These are phyloP conservation scores for Oryza coarctata DNA, from an alignment of 176 grass and related monocot genomes.

Conservation along the genomic window DNA sequence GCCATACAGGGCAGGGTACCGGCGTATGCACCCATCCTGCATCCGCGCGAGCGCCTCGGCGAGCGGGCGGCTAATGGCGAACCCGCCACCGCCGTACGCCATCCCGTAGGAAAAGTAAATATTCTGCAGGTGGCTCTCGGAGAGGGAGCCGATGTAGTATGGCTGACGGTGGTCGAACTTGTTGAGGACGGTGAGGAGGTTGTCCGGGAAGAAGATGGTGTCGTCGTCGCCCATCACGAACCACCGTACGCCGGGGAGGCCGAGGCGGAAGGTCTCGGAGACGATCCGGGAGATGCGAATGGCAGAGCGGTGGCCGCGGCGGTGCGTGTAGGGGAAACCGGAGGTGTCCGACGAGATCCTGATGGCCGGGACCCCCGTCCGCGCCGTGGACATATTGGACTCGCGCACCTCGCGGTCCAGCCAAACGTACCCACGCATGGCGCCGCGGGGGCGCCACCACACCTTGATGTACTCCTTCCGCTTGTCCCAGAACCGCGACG, in stretches of 20 bases:
- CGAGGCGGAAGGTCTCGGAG: slow-evolving; percentile 85
- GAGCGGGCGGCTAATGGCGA: slow-evolving; percentile 87
- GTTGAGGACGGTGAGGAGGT: slow-evolving; percentile 72
- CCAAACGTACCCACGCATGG: slow-evolving; percentile 95
- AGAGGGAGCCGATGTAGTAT: slow-evolving; percentile 92
- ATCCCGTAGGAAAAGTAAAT: slow-evolving; percentile 96
- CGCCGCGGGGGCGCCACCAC: slow-evolving; percentile 67
- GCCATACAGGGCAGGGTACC: slow-evolving; percentile 88
- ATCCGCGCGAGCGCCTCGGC: slow-evolving; percentile 64
- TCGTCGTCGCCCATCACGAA: slow-evolving; percentile 99
- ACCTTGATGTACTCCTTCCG: slow-evolving; percentile 96
- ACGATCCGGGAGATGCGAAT: slow-evolving; percentile 97
- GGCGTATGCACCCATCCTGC: slow-evolving; percentile 81
- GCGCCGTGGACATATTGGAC: slow-evolving; percentile 48
- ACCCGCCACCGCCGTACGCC: slow-evolving; percentile 89
- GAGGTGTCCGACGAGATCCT: slow-evolving; percentile 78
- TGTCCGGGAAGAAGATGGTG: slow-evolving; percentile 89
- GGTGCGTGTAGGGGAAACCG: slow-evolving; percentile 78
- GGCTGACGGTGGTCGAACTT: slow-evolving; percentile 83
- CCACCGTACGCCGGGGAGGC: slow-evolving; percentile 74
- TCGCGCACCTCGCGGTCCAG: slow-evolving; percentile 79
- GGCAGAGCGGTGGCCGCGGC: slow-evolving; percentile 78
- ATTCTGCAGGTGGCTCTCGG: slow-evolving; percentile 91
- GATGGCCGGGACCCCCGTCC: slow-evolving; percentile 58
- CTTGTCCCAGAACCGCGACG: slow-evolving; percentile 73